Percentiles rank a stretch among this genome's conserved stretches.
Evolutionary conservation across 2,329 filamentous ascomycete species (phyloP).

Genomic region (Colletotrichum higginsianum): DNA sequence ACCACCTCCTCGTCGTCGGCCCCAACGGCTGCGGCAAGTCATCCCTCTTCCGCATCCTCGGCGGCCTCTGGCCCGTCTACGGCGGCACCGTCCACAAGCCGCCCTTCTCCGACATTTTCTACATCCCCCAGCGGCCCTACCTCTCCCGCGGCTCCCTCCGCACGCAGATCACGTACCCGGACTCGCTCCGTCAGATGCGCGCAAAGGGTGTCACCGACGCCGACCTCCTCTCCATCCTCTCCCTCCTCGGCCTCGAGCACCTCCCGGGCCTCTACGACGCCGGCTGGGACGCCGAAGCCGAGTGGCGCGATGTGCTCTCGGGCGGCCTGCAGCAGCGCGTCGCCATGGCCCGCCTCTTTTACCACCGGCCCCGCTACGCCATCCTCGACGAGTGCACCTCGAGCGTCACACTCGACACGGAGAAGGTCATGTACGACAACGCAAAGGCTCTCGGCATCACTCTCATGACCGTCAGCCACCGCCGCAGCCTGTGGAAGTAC

Average conservation of each 20-base stretch:
- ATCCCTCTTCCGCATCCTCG: conserved; percentile 94
- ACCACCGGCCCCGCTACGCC: conserved; percentile 92
- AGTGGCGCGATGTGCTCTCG: conserved; percentile 96
- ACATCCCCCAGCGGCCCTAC: conserved; percentile 96
- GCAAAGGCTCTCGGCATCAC: conserved; percentile 94
- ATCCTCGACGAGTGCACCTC: conserved; percentile 98
- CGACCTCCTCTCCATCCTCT: conserved; percentile 83
- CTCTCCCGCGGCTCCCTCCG: conserved; percentile 92
- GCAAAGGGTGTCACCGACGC: conserved; percentile 85
- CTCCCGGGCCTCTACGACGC: conserved; percentile 82
- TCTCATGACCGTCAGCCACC: conserved; percentile 95
- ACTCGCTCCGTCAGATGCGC: conserved; percentile 89
- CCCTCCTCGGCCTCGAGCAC: conserved; percentile 84
- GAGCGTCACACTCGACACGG: conserved; percentile 93
- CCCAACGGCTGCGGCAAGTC: conserved; percentile 99
- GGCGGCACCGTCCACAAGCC: conserved; percentile 94
- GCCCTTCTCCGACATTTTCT: conserved; percentile 94
- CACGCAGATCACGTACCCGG: conserved; percentile 97
- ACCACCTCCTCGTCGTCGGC: conserved; percentile 94
- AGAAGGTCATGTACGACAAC: conserved; percentile 97
- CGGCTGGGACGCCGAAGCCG: conserved; percentile 94
- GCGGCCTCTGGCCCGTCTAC: conserved; percentile 97
- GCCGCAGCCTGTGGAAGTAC: conserved; percentile 95
- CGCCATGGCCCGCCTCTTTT: conserved; percentile 96
- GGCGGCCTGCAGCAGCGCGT: conserved; percentile 95